Evolutionary conservation across 371 early-diverging fungal genomes (phyloP), one percentile per base, ranked within the genome.

Genomic region (Actinomortierella ambigua): DNA sequence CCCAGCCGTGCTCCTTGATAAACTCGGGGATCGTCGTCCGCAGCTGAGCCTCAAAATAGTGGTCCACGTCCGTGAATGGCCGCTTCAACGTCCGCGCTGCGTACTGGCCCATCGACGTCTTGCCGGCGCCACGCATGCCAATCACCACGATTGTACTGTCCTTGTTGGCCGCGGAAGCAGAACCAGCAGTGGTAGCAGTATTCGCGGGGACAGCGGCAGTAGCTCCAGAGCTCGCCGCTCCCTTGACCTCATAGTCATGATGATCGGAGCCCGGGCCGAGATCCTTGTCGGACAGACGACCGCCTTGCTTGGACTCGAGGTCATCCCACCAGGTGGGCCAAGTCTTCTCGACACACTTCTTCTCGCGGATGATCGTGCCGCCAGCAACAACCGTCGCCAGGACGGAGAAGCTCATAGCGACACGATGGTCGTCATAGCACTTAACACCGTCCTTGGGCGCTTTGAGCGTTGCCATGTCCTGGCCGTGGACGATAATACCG

Each of bases 301-400:
- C 93, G 18, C 90, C 90, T 29, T 97, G 79, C 29, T 84, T 86
- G 61, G 83, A 79, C 55, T 91, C 91, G 8, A 98, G 82, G 40
- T 89, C 90, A 63, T 96, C 97, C 98, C 98, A 98, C 98, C 98
- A 98, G 18, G 82, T 86, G 11, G 98, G 98, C 96, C 96, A 97
- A 0, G 98, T 98, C 85, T 98, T 98, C 73, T 95, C 98, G 7
- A 97, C 97, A 69, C 98, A 98, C 66, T 93, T 90, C 77, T 95
- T 94, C 69, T 97, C 97, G 47, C 85, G 88, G 47, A 97, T 86
- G 59, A 91, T 85, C 0, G 92, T 85, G 20, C 90, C 93, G 7
- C 81, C 80, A 11, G 90, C 88, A 17, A 94, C 85, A 24, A 88
- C 90, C 20, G 88, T 89, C 6, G 91, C 89, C 40, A 98, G 79